Percentiles rank a stretch among this genome's conserved stretches.
Conservation (phyloP, 257 asterid genomes). For the Mentha longifolia region DNA sequence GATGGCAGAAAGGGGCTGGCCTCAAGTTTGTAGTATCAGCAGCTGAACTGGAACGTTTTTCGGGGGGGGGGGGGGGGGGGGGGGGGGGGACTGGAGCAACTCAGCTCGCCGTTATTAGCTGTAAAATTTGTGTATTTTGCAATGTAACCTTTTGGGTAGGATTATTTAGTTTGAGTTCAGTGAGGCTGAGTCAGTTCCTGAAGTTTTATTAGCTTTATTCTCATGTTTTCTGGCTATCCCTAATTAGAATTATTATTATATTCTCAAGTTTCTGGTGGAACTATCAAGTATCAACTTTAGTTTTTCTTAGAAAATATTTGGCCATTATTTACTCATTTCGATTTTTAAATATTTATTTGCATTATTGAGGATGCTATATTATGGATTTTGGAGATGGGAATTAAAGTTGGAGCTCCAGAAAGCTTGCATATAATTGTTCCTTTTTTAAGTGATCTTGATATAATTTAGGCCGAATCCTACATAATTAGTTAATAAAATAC, state of each 20-base stretch:
- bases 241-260: not conserved
- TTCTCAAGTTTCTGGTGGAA: not conserved
- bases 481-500: too few species aligned
- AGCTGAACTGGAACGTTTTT: conserved; percentile 9
- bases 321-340: too few species aligned
- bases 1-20: conserved; percentile 18
- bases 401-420: too few species aligned
- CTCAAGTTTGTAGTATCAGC: conserved; percentile 18
- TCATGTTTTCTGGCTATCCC: conserved; percentile 16
- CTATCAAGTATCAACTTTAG: too few species aligned
- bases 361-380: too few species aligned
- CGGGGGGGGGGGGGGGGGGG: not conserved
- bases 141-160: conserved; percentile 23
- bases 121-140: conserved; percentile 37
- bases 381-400: too few species aligned
- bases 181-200: conserved; percentile 24
- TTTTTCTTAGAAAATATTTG: too few species aligned
- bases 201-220: not conserved
- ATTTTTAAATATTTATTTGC: too few species aligned
- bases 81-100: not conserved
- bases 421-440: too few species aligned
- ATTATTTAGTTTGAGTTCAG: not conserved
- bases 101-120: not conserved
- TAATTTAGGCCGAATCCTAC: too few species aligned
- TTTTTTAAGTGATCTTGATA: too few species aligned